Evolutionary conservation across 2,329 filamentous ascomycete species (phyloP).

Genomic region (Diplocarpon rosae): DNA sequence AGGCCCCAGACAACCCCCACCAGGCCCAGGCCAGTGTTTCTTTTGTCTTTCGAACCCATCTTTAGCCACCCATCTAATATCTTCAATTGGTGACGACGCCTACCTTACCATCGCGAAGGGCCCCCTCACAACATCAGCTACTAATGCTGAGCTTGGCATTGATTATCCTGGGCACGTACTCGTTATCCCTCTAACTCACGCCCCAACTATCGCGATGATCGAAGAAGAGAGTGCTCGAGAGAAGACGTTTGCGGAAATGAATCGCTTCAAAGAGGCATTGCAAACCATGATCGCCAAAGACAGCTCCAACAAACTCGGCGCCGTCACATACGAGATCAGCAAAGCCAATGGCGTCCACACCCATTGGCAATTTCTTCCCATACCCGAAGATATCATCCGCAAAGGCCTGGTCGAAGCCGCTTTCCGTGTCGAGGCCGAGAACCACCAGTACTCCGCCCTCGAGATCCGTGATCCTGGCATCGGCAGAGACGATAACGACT

Average conservation of each 20-base stretch:
- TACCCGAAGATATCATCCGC: constrained; percentile 55
- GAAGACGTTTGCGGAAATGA: constrained; percentile 70
- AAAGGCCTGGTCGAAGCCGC: constrained; percentile 75
- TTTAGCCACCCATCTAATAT: constrained; percentile 76
- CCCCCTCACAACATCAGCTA: constrained; percentile 61
- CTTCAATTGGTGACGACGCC: constrained; percentile 74
- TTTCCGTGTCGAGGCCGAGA: constrained; percentile 82
- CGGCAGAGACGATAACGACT: constrained; percentile 49
- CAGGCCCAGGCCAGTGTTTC: constrained; percentile 74
- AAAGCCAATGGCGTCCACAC: constrained; percentile 70
- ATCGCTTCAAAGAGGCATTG: constrained; percentile 62
- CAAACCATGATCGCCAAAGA: constrained; percentile 65
- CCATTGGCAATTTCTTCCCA: constrained; percentile 88
- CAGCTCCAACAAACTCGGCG: constrained; percentile 52
- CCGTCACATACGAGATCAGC: constrained; percentile 88
- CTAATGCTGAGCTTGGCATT: constrained; percentile 54
- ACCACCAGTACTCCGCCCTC: constrained; percentile 46
- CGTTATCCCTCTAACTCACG: constrained; percentile 79
- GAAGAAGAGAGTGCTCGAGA: constrained; percentile 39
- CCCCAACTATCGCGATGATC: constrained; percentile 62
- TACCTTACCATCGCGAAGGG: constrained; percentile 92
- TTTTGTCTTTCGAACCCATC: constrained; percentile 89
- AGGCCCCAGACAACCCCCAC: constrained; percentile 36
- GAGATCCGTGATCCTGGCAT: constrained; percentile 37
- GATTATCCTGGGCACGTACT: constrained; percentile 77